These are phyloP conservation scores for Paramecium biaurelia DNA, from an alignment of 73 alveolate species.

Conservation along the genomic window DNA sequence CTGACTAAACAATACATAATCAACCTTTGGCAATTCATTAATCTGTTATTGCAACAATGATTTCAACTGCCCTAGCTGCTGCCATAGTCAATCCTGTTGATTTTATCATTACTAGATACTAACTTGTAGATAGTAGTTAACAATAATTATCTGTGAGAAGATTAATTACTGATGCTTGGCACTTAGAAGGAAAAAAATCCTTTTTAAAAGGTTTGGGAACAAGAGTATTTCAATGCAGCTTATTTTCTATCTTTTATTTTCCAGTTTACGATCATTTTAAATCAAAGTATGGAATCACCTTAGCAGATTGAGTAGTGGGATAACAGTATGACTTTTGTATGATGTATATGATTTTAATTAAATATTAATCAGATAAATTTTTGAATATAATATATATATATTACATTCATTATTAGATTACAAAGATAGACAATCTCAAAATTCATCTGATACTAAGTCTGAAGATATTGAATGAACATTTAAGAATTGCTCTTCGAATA, in stretches of 20 bases:
- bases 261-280: slow-evolving; percentile 63
- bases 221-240: slow-evolving; percentile 47
- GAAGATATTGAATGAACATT: neutral
- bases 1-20: neutral
- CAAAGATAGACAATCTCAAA: neutral
- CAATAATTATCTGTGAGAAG: neutral
- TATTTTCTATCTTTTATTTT: slow-evolving; percentile 44
- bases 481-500: neutral
- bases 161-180: neutral
- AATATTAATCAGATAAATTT: neutral
- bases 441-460: neutral
- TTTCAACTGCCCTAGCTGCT: slow-evolving; percentile 38
- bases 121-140: slow-evolving; percentile 55
- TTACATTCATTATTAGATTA: neutral
- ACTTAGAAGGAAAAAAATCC: slow-evolving; percentile 52
- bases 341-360: neutral
- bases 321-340: neutral
- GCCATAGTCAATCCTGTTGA: slow-evolving; percentile 58
- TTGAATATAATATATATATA: neutral
- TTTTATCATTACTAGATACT: slow-evolving; percentile 55
- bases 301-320: slow-evolving; percentile 42
- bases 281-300: slow-evolving; percentile 54
- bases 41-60: slow-evolving; percentile 48
- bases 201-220: slow-evolving; percentile 59
- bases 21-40: slow-evolving; percentile 5